Conservation (phyloP, 768 basidiomycete species). For the Trametopsis cervina region DNA sequence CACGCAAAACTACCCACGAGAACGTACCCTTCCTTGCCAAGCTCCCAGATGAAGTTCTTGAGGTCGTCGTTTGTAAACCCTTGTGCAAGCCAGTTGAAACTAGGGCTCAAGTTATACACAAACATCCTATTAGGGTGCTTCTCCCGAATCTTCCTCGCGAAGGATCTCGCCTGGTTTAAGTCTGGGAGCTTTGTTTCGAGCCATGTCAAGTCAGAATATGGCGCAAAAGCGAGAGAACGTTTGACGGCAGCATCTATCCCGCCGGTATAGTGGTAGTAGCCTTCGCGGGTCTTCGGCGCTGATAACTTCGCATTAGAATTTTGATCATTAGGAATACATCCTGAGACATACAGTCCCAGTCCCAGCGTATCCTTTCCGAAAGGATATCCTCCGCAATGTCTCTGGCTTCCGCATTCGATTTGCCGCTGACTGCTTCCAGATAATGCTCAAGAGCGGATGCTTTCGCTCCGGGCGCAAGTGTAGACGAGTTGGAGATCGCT, state of each 20-base stretch:
- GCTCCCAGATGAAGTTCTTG: slow-evolving; percentile 85
- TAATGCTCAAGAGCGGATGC: slow-evolving; percentile 52
- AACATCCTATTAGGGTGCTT: slow-evolving; percentile 78
- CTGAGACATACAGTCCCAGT: slow-evolving; percentile 71
- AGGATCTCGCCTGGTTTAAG: slow-evolving; percentile 68
- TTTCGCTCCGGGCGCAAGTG: slow-evolving; percentile 34
- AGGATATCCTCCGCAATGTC: slow-evolving; percentile 68
- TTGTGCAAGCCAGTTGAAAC: slow-evolving; percentile 87
- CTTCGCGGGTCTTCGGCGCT: slow-evolving; percentile 87
- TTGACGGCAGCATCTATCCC: slow-evolving; percentile 80
- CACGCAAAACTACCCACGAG: not conserved
- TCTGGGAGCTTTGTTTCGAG: slow-evolving; percentile 89
- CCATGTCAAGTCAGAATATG: slow-evolving; percentile 88
- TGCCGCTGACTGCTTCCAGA: slow-evolving; percentile 47
- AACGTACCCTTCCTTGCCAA: slow-evolving; percentile 82
- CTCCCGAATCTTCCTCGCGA: slow-evolving; percentile 69
- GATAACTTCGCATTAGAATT: not conserved
- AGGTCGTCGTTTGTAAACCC: slow-evolving; percentile 73
- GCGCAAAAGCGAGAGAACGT: slow-evolving; percentile 72
- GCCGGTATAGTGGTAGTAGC: slow-evolving; percentile 83
- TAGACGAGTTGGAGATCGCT: slow-evolving; percentile 44
- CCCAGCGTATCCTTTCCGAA: slow-evolving; percentile 72
- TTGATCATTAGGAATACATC: not conserved
- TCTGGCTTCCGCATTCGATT: slow-evolving; percentile 68
- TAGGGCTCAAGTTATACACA: slow-evolving; percentile 91